Base-by-base conservation (phyloP, 768 basidiomycete genomes). In the Coprinellus aureogranulatus region DNA sequence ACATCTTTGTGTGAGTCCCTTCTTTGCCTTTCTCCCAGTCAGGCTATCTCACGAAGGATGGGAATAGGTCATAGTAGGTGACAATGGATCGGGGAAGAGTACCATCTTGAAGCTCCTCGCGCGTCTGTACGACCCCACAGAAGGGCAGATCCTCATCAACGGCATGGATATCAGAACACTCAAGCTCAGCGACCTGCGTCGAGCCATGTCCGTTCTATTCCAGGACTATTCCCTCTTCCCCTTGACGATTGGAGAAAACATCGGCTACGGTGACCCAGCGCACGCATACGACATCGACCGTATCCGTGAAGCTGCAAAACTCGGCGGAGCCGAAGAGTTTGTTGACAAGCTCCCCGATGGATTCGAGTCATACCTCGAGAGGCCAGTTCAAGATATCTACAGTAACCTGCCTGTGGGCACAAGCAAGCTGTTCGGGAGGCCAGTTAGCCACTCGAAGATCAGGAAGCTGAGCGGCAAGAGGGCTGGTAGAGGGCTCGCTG, bases 361-460 rank as follows among this genome's bases (percentile, higher is more conserved):
- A 25, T 87, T 86, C 64, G 79, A 88, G 26, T 86, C 89, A 0
- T 90, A 87, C 66, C 80, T 92, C 16, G 82, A 88, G 22, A 81
- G 85, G 1, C 90, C 90, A 0, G 87, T 90, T 10, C 77, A 70
- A 57, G 89, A 91, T 67, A 77, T 85, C 59, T 91, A 88, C 63
- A 83, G 86, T 0, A 66, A 77, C 23, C 69, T 88, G 4, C 86
- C 86, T 0, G 84, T 88, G 62, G 89, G 88, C 6, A 86, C 83
- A 16, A 77, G 72, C 31, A 81, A 75, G 48, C 69, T 86, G 12
- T 87, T 88, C 65, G 90, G 88, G n/a, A 70, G 80, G 20, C 70
- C 73, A 20, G 82, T 90, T 5, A 58, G 51, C 27, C 57, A 58
- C 31, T 45, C 59, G n/a, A 59, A 64, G 8, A 60, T 70, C 4